Conservation (phyloP, 2,329 filamentous ascomycete genomes). For the Gremmenia infestans region DNA sequence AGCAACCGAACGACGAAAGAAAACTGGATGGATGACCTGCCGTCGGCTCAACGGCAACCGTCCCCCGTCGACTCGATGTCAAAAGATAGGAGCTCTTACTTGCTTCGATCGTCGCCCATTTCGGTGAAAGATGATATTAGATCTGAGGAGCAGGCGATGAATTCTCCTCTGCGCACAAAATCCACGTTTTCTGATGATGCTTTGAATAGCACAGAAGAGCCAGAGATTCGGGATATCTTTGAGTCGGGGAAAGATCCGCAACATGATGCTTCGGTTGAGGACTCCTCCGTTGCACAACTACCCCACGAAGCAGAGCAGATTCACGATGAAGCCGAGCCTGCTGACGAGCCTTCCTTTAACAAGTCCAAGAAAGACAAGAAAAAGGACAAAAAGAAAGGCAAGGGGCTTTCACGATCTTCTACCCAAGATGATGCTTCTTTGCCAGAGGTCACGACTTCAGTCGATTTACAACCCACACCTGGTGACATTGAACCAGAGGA, state of each 20-base stretch:
- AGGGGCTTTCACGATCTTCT: constrained; percentile 10
- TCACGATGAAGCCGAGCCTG: constrained; percentile 2
- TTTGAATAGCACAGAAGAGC: constrained; percentile 21
- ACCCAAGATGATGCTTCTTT: constrained; percentile 13
- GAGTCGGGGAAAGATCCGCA: constrained; percentile 3
- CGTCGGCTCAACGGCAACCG: constrained; percentile 28
- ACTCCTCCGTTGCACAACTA: not conserved
- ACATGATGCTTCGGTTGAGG: not conserved
- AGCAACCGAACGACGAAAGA: constrained; percentile 25
- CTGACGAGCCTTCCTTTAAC: constrained; percentile 12
- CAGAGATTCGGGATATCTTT: constrained; percentile 8
- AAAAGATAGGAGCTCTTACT: constrained; percentile 40
- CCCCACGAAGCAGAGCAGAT: not conserved
- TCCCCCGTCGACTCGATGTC: constrained; percentile 38
- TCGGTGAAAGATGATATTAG: constrained; percentile 16
- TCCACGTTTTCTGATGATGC: constrained; percentile 2
- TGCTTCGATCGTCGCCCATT: constrained; percentile 37
- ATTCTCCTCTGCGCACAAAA: constrained; percentile 14
- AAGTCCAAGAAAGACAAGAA: constrained; percentile 39
- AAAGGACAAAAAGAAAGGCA: constrained; percentile 30
- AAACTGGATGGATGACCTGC: constrained; percentile 15
- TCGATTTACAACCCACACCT: not conserved
- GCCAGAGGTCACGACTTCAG: not conserved
- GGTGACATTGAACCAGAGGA: constrained; percentile 4
- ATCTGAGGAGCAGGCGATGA: not conserved